These are phyloP conservation scores for Aspergillus biplanus DNA, from an alignment of 495 filamentous ascomycete genomes.

Conservation along the genomic window DNA sequence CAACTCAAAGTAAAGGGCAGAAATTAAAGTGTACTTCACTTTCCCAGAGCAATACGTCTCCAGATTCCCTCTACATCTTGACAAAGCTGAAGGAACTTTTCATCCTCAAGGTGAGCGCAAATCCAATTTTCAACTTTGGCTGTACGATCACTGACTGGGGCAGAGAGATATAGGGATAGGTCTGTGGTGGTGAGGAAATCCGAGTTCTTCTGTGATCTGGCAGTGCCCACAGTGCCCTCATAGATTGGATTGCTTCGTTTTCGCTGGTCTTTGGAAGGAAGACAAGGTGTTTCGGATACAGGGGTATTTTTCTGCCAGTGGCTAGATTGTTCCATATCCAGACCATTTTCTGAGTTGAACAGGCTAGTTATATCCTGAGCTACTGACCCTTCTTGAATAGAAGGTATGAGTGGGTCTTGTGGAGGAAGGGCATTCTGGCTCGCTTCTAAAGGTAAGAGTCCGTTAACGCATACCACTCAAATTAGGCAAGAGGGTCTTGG, in stretches of 20 bases:
- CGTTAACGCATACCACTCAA: background rate
- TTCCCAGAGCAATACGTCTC: conserved; percentile 47
- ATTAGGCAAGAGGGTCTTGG: background rate
- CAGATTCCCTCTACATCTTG: conserved; percentile 50
- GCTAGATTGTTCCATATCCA: background rate
- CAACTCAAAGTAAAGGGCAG: conserved; percentile 3
- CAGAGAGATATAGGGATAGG: conserved; percentile 38
- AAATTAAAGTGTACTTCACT: conserved; percentile 7
- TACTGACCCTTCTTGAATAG: background rate
- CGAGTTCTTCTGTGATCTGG: conserved; percentile 7
- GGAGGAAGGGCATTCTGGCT: background rate
- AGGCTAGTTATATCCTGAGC: background rate
- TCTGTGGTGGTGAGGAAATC: conserved; percentile 25
- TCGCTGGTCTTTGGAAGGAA: background rate
- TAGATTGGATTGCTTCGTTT: background rate
- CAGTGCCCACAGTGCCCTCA: conserved; percentile 21
- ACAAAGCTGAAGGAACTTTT: conserved; percentile 46
- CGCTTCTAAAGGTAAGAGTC: background rate
- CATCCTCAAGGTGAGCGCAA: conserved; percentile 47
- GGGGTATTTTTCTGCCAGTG: background rate
- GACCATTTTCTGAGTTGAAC: background rate
- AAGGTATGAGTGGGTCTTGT: background rate
- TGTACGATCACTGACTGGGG: conserved; percentile 39
- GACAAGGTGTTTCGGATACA: background rate
- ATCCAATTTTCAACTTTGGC: conserved; percentile 48